phyloP scores from a whole-genome alignment of 495 filamentous ascomycete genomes.

The Neurospora sp. region DNA sequence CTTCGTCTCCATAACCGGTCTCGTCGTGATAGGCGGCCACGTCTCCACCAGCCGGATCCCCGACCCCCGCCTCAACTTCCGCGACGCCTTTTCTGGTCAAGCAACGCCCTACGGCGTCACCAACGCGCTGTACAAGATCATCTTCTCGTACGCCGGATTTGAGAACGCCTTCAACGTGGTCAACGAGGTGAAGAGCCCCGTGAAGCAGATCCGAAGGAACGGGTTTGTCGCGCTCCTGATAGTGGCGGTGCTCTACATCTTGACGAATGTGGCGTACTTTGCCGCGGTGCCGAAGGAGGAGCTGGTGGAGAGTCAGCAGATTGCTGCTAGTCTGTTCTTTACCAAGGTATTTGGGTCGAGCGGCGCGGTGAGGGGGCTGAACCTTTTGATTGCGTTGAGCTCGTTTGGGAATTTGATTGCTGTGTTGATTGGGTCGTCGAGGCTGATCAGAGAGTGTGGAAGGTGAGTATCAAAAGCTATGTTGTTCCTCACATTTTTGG shows the following conservation, averaged over 20 bases:
- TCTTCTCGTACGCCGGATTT: constrained; percentile 55
- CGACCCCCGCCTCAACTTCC: constrained; percentile 48
- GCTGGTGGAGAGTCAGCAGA: constrained; percentile 40
- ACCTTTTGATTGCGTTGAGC: constrained; percentile 51
- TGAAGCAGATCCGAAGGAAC: constrained; percentile 46
- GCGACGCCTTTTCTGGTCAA: constrained; percentile 44
- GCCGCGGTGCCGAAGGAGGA: constrained; percentile 46
- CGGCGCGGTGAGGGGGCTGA: constrained; percentile 42
- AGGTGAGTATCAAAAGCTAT: constrained; percentile 14
- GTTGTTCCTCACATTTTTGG: not conserved
- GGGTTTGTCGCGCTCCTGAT: constrained; percentile 33
- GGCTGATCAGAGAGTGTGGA: constrained; percentile 52
- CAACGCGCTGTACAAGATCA: constrained; percentile 51
- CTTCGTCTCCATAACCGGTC: constrained; percentile 49
- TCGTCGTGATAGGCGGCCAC: constrained; percentile 52
- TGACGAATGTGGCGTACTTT: constrained; percentile 56
- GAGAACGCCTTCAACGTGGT: constrained; percentile 55
- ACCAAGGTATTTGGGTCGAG: constrained; percentile 46
- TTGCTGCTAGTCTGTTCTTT: constrained; percentile 52
- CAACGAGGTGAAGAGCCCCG: constrained; percentile 56
- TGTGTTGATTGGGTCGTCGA: constrained; percentile 46
- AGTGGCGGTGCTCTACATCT: constrained; percentile 46
- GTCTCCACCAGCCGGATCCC: constrained; percentile 31
- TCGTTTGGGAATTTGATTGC: constrained; percentile 56
- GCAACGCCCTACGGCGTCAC: constrained; percentile 40